Evolutionary conservation across 495 filamentous ascomycete species (phyloP).

Genomic region (Penicilliopsis zonata): DNA sequence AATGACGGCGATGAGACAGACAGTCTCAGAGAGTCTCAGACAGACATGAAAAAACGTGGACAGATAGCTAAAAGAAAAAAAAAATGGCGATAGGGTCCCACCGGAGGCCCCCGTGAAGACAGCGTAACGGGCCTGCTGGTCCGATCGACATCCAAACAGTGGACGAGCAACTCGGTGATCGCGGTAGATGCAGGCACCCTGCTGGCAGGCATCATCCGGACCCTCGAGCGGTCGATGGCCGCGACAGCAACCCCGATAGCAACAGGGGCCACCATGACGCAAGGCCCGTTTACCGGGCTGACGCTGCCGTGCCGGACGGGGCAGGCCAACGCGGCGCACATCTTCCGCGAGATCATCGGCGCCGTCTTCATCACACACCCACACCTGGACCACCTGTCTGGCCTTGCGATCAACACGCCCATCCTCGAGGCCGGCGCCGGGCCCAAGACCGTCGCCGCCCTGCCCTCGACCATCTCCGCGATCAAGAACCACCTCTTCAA

Average conservation of each 20-base stretch:
- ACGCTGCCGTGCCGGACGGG: constrained; percentile 47
- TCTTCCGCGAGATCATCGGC: constrained; percentile 67
- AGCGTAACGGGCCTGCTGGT: constrained; percentile 83
- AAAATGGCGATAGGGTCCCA: constrained; percentile 53
- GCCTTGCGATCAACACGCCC: constrained; percentile 86
- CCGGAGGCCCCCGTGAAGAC: constrained; percentile 82
- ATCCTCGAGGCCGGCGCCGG: constrained; percentile 57
- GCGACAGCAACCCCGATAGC: no score
- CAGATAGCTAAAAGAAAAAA: background rate
- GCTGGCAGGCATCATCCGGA: constrained; percentile 65
- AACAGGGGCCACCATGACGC: constrained; percentile 18
- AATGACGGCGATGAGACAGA: no score
- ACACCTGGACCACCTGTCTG: constrained; percentile 86
- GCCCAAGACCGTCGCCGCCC: constrained; percentile 72
- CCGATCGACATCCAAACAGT: constrained; percentile 63
- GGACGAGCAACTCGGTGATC: constrained; percentile 67
- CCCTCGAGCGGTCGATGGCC: no score
- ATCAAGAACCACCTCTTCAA: constrained; percentile 95
- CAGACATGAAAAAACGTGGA: background rate
- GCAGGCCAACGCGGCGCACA: constrained; percentile 64
- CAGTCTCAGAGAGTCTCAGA: no score
- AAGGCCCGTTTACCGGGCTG: constrained; percentile 66
- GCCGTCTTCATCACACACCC: constrained; percentile 88
- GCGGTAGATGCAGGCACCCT: constrained; percentile 91
- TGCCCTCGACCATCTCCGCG: constrained; percentile 75